Evolutionary conservation across 1,139 yeast species (phyloP).

Genomic region (Candida pseudoviswanathii): DNA sequence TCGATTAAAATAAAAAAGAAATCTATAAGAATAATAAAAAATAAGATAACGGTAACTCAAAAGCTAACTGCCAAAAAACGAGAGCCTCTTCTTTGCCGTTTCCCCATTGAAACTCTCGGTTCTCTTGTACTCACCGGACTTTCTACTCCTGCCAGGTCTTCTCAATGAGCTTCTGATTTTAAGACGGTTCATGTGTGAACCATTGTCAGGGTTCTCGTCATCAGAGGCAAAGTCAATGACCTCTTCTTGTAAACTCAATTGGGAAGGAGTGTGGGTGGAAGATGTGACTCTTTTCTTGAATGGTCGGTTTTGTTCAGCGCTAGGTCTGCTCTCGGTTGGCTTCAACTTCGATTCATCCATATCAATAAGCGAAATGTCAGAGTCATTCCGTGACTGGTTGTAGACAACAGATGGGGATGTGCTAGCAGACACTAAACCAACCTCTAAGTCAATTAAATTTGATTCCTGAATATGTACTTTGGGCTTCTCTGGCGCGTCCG

Average conservation of each 20-base stretch:
- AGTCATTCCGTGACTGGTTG: conserved; percentile 17
- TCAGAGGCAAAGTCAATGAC: conserved; percentile 53
- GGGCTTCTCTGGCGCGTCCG: neutral
- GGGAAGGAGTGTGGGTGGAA: conserved; percentile 31
- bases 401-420: conserved; percentile 26
- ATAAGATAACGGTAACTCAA: neutral
- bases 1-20: neutral
- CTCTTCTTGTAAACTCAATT: conserved; percentile 43
- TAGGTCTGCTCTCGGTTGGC: neutral
- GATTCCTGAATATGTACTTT: conserved; percentile 15
- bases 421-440: conserved; percentile 37
- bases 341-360: conserved; percentile 24
- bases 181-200: conserved; percentile 43
- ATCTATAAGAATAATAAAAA: conserved; percentile 6
- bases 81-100: conserved; percentile 27
- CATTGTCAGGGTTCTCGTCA: conserved; percentile 45
- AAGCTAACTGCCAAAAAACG: conserved; percentile 28
- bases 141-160: conserved; percentile 33
- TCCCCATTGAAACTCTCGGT: conserved; percentile 34
- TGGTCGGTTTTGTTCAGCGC: conserved; percentile 22
- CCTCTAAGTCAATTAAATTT: conserved; percentile 43
- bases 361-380: conserved; percentile 36
- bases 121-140: conserved; percentile 36
- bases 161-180: conserved; percentile 45
- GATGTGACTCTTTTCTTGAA: conserved; percentile 38